Evolutionary conservation across 441 rosid species (phyloP), one percentile per base, ranked within the genome.

Genomic region (California macrophylla): DNA sequence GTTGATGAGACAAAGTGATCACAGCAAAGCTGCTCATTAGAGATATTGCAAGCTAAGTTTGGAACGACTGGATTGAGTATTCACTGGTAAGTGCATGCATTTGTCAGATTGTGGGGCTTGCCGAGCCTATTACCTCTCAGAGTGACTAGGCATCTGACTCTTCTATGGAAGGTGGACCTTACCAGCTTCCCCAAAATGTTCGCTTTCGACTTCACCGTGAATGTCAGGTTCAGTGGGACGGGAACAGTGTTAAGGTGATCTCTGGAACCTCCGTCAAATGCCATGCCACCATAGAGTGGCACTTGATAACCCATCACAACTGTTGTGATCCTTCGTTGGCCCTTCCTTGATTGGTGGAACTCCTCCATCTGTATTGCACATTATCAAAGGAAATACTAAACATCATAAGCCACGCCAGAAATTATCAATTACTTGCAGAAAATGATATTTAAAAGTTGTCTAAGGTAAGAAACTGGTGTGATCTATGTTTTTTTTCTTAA

Each of bases 281-380:
- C 79, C 52, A 93, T 66, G 60, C 94, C 90, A 0, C 98, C 98
- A 60, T 93, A 91, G 8, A 93, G 72, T 0, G 97, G 96, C 73
- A 91, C 83, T 77, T 91, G 97, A 68, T 83, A 66, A 47, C 89
- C 91, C 6, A 73, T 69, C 79, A 91, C 96, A 72, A 87, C 82
- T 0, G 85, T 81, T 56, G 58, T 75, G 50, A 86, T 66, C 0
- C 15, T 80, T 78, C 74, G 67, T 74, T 72, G 75, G 58, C 81
- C 82, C 78, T 85, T 79, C 84, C 91, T 77, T 1, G 84, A 72
- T n/a, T 87, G 85, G 52, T 86, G 77, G 72, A 93, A 93, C 84
- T 87, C 85, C 78, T 83, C 54, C 96, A 93, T 91, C 97, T 92
- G n/a, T 69, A 18, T 24, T 21, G 66, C 61, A 52, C 62, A 64